Conservation (phyloP, 73 alveolate genomes). For the Tetrahymena borealis region DNA sequence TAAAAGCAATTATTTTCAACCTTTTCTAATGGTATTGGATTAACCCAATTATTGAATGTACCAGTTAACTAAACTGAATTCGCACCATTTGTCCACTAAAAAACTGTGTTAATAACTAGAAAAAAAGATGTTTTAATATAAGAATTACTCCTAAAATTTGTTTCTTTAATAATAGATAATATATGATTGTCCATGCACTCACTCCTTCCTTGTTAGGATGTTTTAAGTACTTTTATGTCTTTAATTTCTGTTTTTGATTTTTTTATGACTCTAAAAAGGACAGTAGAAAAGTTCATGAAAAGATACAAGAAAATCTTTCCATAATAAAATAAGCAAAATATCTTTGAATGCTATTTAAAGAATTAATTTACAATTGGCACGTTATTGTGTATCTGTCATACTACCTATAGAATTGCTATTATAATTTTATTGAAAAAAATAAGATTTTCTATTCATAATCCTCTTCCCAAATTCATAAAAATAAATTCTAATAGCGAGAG, state of each 20-base stretch:
- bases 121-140: neutral
- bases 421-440: no score
- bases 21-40: slow-evolving; percentile 61
- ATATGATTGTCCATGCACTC: no score
- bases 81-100: slow-evolving; percentile 79
- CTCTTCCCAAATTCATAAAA: neutral
- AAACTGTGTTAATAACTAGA: slow-evolving; percentile 29
- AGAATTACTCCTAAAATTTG: no score
- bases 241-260: no score
- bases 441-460: no score
- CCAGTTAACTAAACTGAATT: slow-evolving; percentile 64
- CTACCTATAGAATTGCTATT: neutral
- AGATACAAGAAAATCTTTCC: neutral
- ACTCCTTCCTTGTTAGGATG: neutral
- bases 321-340: no score
- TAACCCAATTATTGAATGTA: slow-evolving; percentile 68
- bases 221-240: neutral
- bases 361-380: neutral
- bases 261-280: no score
- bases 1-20: slow-evolving; percentile 49
- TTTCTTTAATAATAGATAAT: no score
- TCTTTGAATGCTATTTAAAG: neutral
- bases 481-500: slow-evolving; percentile 10
- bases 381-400: neutral
- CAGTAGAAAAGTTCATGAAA: no score